A percentile compares a stretch with the other conserved stretches of the same genome.
Conservation (phyloP, 495 filamentous ascomycete genomes). For the Barbatosphaeria neglecta region DNA sequence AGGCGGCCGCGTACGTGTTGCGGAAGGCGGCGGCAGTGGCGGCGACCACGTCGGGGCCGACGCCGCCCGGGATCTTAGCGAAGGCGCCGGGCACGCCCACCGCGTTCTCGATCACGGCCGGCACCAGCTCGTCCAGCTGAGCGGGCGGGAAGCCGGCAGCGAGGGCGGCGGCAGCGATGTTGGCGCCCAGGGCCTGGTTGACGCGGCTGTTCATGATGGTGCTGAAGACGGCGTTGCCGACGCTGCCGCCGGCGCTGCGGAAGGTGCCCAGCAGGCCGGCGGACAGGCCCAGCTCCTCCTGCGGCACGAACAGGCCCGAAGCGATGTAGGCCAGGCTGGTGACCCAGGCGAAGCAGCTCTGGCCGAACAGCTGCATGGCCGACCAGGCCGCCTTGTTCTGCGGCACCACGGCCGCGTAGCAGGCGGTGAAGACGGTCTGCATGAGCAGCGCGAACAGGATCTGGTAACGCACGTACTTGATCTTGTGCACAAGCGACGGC, state of each 20-base stretch:
- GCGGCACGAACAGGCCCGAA: constrained; percentile 19
- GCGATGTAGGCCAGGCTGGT: constrained; percentile 19
- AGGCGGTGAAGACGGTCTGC: constrained; percentile 22
- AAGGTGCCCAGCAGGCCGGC: constrained; percentile 15
- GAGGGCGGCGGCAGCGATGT: constrained; percentile 9
- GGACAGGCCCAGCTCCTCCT: constrained; percentile 15
- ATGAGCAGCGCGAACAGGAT: constrained; percentile 19
- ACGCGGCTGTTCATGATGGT: constrained; percentile 7
- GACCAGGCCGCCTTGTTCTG: constrained; percentile 17
- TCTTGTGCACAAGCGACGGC: constrained; percentile 17
- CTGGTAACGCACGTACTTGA: constrained; percentile 20
- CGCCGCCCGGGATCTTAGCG: constrained; percentile 3
- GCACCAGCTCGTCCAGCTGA: constrained; percentile 7
- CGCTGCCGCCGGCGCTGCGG: constrained; percentile 11
- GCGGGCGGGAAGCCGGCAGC: constrained; percentile 7
- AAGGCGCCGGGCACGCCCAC: constrained; percentile 12
- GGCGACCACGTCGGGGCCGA: constrained; percentile 7
- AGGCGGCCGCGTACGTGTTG: constrained; percentile 20
- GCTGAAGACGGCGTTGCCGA: constrained; percentile 10
- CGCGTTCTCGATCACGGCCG: constrained; percentile 9
- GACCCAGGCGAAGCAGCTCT: constrained; percentile 19
- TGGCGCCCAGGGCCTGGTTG: constrained; percentile 9
- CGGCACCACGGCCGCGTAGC: constrained; percentile 16
- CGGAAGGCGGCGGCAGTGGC: constrained; percentile 7
- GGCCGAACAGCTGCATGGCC: constrained; percentile 21